These are phyloP conservation scores for Botryotinia calthae DNA, from an alignment of 2,329 filamentous ascomycete species.

Conservation along the genomic window DNA sequence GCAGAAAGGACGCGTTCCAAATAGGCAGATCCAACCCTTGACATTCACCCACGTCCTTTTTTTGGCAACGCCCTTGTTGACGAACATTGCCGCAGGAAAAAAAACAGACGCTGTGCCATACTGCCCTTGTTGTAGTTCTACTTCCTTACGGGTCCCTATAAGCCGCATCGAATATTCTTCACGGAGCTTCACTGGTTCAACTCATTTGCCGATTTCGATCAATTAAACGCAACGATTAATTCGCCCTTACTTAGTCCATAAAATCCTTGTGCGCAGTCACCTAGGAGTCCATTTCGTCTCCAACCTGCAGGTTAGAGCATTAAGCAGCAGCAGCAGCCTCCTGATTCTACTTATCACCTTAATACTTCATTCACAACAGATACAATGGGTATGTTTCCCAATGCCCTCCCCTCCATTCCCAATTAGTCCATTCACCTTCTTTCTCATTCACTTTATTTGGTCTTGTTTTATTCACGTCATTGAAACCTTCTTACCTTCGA, in stretches of 20 bases:
- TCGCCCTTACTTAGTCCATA: constrained; percentile 20
- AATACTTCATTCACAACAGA: constrained; percentile 20
- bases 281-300: constrained; percentile 22
- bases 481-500: constrained; percentile 5
- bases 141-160: constrained; percentile 19
- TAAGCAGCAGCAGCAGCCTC: constrained; percentile 23
- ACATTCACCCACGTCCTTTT: constrained; percentile 1
- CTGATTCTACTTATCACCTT: constrained; percentile 21
- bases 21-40: constrained; percentile 19
- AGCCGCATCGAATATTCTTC: constrained; percentile 17
- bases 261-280: constrained; percentile 23
- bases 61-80: constrained; percentile 20
- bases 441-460: constrained; percentile 18
- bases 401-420: constrained; percentile 17
- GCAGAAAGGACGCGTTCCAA: constrained; percentile 17
- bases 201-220: constrained; percentile 19
- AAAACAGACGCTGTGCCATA: constrained; percentile 20
- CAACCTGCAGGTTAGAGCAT: constrained; percentile 22
- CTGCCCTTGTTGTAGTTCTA: constrained; percentile 18
- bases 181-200: constrained; percentile 18
- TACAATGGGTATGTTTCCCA: constrained; percentile 23
- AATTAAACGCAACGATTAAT: constrained; percentile 21
- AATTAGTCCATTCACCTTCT: constrained; percentile 20
- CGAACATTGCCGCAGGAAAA: constrained; percentile 20
- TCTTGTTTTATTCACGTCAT: constrained; percentile 16